These are phyloP conservation scores for Boletus subcaerulescens DNA, from an alignment of 768 basidiomycete species.

Conservation along the genomic window DNA sequence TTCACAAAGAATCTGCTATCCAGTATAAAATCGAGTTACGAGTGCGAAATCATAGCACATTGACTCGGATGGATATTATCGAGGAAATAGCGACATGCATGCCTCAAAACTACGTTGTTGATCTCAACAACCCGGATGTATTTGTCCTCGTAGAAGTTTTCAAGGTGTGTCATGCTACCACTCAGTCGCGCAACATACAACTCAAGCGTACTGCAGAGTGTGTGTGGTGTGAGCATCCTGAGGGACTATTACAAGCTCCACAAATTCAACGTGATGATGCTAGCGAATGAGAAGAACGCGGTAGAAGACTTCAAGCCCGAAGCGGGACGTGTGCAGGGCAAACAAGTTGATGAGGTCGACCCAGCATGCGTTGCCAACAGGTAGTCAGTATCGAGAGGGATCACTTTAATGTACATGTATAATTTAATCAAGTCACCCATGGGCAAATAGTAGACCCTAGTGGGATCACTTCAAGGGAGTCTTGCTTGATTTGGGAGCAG, in stretches of 20 bases:
- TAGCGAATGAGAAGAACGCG: slow-evolving; percentile 52
- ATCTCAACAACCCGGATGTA: slow-evolving; percentile 63
- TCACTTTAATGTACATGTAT: background rate
- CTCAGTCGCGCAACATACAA: background rate
- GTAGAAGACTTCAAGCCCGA: slow-evolving; percentile 33
- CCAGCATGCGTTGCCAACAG: background rate
- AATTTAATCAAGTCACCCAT: background rate
- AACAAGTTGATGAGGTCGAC: slow-evolving; percentile 2
- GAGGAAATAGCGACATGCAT: slow-evolving; percentile 69
- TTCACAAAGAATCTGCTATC: background rate
- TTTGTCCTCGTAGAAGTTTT: slow-evolving; percentile 81
- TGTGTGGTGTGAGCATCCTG: slow-evolving; percentile 74
- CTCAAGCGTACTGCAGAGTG: slow-evolving; percentile 44
- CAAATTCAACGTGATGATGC: slow-evolving; percentile 79
- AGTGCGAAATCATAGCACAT: slow-evolving; percentile 71
- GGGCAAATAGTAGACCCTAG: background rate
- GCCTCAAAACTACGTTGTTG: slow-evolving; percentile 63
- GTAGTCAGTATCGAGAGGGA: too few species aligned
- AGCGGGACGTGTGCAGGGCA: slow-evolving; percentile 32
- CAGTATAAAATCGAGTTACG: slow-evolving; percentile 84
- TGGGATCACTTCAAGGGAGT: background rate
- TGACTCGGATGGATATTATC: slow-evolving; percentile 58
- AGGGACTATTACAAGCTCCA: slow-evolving; percentile 66
- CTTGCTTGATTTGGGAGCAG: slow-evolving; percentile 9
- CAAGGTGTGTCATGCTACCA: slow-evolving; percentile 52